Base-by-base conservation (phyloP, 1,139 yeast genomes). In the Sugiyamaella neomexicana region DNA sequence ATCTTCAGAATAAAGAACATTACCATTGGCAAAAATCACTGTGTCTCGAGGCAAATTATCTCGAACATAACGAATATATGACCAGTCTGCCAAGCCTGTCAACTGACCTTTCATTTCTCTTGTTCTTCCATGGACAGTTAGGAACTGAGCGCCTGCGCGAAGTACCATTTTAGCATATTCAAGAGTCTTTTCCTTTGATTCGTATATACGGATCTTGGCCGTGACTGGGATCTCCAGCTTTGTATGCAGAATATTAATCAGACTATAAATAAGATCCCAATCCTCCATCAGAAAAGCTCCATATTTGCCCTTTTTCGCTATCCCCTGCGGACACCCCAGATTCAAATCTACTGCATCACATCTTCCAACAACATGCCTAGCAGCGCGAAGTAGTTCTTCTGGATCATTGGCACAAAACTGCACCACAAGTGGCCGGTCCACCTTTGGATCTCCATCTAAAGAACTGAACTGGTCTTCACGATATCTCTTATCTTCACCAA, bases 381-480 rank as follows among this genome's bases (percentile, higher is more conserved):
- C 99, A 90, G 72, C 93, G 89, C 66, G 90, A 96, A 72, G 97
- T 96, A 15, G 90, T 87, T 83, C 83, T 5, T 89, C 95, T 0
- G 97, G 93, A 65, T 93, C 96, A 68, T 95, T 95, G 7, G 97
- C 98, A 71, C 98, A 93, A 66, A 93, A 93, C 71, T 93, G 99
- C 0, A 91, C 97, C 10, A 93, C 78, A 51, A 91, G 75, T 0
- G 98, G 98, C 89, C 70, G 95, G 90, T 67, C 93, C 96, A 0
- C 91, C 3, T 74, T 72, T 5, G 71, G 67, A 60, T 82, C 82
- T 1, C 98, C 98, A 70, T 93, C 98, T 60, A 79, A 65, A 8
- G 80, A 81, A 48, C 83, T 74, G 82, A 95, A 86, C 86, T 86
- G 86, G 57, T 82, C 87, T 36, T 75, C 74, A 48, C 98, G 77